Base-by-base conservation (phyloP, 306 rosid species). In the Glycine latifolia region DNA sequence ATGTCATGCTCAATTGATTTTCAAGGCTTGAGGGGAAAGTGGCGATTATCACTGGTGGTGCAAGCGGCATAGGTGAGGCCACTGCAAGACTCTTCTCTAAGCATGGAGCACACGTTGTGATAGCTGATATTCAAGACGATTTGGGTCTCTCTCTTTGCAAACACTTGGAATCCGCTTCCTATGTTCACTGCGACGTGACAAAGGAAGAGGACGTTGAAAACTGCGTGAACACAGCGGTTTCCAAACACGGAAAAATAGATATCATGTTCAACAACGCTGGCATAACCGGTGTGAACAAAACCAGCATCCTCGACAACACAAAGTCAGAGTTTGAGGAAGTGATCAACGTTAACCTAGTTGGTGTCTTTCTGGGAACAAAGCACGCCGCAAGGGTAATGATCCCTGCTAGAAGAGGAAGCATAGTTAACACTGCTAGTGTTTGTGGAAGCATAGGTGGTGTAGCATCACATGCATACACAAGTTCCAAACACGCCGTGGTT, bases 251-350 rank as follows among this genome's bases (percentile, higher is more conserved):
- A 6, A 85, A 82, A 79, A 87, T 89, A 0, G 97, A 91, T 43
- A 88, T 90, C 67, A 88, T 91, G 94, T 62, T 77, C 52, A 91
- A 88, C 74, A 91, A 91, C 4, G 92, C 94, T 0, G 94, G 88
- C 2, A 43, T 81, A 14, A 0, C 0, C 0, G 89, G 48, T 0
- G 14, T 0, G 3, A 55, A 31, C 15, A 78, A 85, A n/a, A 60
- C 65, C 39, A 68, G 8, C 84, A 87, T 91, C 8, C 11, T 80
- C 0, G 89, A 85, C 3, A 65, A 49, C 7, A 48, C 67, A 7
- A 63, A 47, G 39, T 77, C 71, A 0, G 85, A 80, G 2, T 91
- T 91, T 15, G 84, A 91, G 73, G 12, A 41, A 46, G 90, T 91
- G 7, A 8, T 87, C 0, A 59, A 54, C 0, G 82, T 88, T 0